Conservation (phyloP, 1,284 basidiomycete genomes). For the Leccinum idahoense region DNA sequence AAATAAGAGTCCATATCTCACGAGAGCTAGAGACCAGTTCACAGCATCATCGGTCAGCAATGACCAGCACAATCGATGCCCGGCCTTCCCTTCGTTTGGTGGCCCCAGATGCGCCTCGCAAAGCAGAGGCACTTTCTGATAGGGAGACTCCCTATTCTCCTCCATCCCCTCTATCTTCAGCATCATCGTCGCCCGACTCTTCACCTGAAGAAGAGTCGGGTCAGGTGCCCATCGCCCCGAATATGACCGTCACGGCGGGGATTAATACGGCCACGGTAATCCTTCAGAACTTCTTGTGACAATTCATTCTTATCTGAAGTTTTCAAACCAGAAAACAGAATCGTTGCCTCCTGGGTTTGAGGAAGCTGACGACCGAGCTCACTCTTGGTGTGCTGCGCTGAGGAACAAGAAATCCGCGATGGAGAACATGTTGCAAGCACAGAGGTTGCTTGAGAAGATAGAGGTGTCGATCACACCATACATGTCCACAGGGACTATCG, state of each 20-base stretch:
- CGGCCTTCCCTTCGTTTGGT: not conserved
- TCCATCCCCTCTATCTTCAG: not conserved
- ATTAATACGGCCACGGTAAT: not conserved
- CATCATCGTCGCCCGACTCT: too few relatives aligned
- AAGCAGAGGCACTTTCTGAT: not conserved
- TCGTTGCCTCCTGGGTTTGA: not conserved
- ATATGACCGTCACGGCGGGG: not conserved
- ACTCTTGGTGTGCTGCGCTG: not conserved
- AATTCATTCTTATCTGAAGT: not conserved
- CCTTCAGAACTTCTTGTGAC: not conserved
- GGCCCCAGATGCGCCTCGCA: not conserved
- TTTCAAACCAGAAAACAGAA: not conserved
- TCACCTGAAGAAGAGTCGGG: too few relatives aligned
- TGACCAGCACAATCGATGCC: too few relatives aligned
- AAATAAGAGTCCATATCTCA: too few relatives aligned
- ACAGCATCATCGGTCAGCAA: too few relatives aligned
- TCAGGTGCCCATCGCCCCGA: not conserved
- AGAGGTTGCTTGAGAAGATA: not conserved
- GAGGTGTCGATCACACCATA: not conserved
- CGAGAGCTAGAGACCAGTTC: too few relatives aligned
- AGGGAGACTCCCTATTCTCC: not conserved
- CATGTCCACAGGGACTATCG: not conserved
- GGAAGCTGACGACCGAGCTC: not conserved
- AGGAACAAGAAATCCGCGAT: not conserved
- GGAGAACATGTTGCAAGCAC: not conserved